Evolutionary conservation across 306 rosid genomes (phyloP), one percentile per base, ranked within the genome.

Genomic region (Ammopiptanthus mongolicus): DNA sequence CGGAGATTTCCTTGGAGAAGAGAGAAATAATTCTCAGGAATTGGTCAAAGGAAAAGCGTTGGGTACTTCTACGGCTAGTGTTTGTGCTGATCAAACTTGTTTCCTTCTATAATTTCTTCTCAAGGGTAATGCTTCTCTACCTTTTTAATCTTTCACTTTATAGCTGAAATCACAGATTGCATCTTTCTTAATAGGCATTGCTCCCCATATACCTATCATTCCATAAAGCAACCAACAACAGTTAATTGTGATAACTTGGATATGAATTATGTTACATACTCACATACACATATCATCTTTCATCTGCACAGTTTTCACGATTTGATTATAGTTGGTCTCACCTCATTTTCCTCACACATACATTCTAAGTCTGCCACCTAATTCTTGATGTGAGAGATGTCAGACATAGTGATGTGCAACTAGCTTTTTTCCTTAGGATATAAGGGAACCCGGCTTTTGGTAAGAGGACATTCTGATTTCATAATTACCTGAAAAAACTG

Each of bases 1-100:
- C 92, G 44, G 99, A 95, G 29, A 77, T 95, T 75, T 44, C 97
- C 2, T 25, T 87, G 86, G 90, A 87, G 8, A 95, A 90, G 72
- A 92, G 97, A 79, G 97, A 95, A 74, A 5, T 66, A 31, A 67
- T 89, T 63, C 88, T 95, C 48, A 64, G 74, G 74, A 79, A 76
- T 2, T 95, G 99, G 97, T 82, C 97, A 9, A 87, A 71, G 65
- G 83, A 81, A 53, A 88, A 69, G 21, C 73, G 61, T 75, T 53
- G 84, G 53, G 3, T 80, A 1, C 89, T 90, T 74, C 77, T 95
- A 0, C 65, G 96, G 72, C 5, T 86, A 2, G 78, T 76, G 13
- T 95, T 95, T 60, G 57, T 88, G 75, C 42, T 87, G 66, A 44
- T 85, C 73, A 95, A 95, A 78, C 61, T 95, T 75, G 68, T 81